Evolutionary conservation across 768 basidiomycete species (phyloP), one percentile per base, ranked within the genome.

Genomic region (Sporobolomyces phaffii): DNA sequence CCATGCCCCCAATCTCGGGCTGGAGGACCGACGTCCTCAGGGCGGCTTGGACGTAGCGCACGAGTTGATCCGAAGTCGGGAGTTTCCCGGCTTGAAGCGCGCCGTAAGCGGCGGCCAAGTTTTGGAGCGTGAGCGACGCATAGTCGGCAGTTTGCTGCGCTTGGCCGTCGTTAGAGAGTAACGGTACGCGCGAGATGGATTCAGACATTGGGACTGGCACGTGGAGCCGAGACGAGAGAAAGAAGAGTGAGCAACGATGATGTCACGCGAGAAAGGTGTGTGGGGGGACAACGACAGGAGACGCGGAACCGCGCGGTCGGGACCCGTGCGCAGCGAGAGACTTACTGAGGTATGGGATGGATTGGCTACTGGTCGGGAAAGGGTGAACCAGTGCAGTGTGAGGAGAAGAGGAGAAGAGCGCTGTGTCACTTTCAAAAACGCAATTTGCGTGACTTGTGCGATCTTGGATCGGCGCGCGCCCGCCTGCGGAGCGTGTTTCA

Each of bases 61-160:
- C 62, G 61, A 78, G 62, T 54, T 78, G 77, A 6, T 75, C 65
- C 33, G 76, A 73, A 0, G 77, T 76, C 49, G 78, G 78, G 11
- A 79, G 59, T 62, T 79, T 79, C 59, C 78, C 78, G 6, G 77
- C 78, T 45, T 73, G 65, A 26, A 78, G 62, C 7, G 78, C 77
- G 36, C 76, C 78, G 22, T 69, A 49, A 28, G 70, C 75, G 43
- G 77, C 45, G 3, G 78, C 75, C 41, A 78, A 62, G 9, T 52
- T 29, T 38, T 50, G 44, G 60, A 65, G 24, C 48, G 56, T 47
- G 26, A 68, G 44, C 33, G 62, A 62, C 22, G 66, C 66, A 6
- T 51, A 53, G 41, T 62, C 56, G 33, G 56, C 61, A 29, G 28
- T 34, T 49, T 48, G 28, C 18, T 14, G 17, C 2, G 41, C 31